Base-by-base conservation (phyloP, 306 rosid species). In the Astragalus membranaceus region DNA sequence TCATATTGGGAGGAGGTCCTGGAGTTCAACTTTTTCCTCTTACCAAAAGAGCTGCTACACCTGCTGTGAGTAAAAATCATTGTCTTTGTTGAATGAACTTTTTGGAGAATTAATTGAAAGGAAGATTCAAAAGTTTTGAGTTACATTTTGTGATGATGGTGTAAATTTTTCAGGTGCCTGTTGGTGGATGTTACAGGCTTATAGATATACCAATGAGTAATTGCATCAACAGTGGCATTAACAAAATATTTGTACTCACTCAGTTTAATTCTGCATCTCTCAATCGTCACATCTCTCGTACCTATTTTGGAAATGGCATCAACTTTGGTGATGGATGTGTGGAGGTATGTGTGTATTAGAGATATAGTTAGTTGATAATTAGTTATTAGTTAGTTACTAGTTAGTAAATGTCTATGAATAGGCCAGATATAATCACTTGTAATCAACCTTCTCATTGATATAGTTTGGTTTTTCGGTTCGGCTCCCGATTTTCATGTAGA, bases 181-280 rank as follows among this genome's bases (percentile, higher is more conserved):
- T 95, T 37, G 99, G 99, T 73, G 99, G 99, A 53, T 89, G 96
- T 74, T 95, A 95, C 78, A 88, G 87, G 78, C 87, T 95, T 70
- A 91, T 95, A 64, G 97, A 91, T 77, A 82, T 91, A 58, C 99
- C 99, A 16, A 87, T 89, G 97, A 95, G 99, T 76, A 95, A 95
- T 50, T 91, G 99, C 87, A 95, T 95, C 64, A 95, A 91, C 73
- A 91, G 99, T 74, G 97, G 95, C 57, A 84, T 95, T 3, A 85
- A 86, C 70, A 95, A 91, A 81, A 82, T 94, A 70, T 91, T 89
- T 80, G 83, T 91, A 6, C 55, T 94, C 39, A 94, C 97, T 0
- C 99, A 94, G 64, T 94, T 87, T 57, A 94, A 95, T 63, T 95
- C 97, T 0, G 90, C 92, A 64, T 87, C 99, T 33, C 88, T 95